Conservation (phyloP, 1,284 basidiomycete genomes). For the Ustilago crameri region DNA sequence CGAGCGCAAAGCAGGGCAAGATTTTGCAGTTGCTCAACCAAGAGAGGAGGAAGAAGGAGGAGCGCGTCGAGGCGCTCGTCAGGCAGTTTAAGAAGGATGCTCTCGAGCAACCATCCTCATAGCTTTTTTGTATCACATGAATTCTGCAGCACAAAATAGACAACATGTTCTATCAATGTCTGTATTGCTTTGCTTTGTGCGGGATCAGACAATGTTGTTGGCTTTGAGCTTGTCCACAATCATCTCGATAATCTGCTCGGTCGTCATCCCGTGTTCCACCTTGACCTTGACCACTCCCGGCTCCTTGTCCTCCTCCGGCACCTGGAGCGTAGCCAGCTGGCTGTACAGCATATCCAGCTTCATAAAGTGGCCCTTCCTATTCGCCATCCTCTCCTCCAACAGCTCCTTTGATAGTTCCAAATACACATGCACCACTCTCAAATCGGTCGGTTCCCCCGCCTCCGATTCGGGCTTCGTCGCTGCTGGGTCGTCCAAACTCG, state of each 20-base stretch:
- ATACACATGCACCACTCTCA: slow-evolving; percentile 80
- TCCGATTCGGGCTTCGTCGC: slow-evolving; percentile 26
- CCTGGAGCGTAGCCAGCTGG: slow-evolving; percentile 83
- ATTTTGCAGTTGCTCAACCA: slow-evolving; percentile 49
- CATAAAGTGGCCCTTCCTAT: slow-evolving; percentile 86
- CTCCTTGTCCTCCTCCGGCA: slow-evolving; percentile 70
- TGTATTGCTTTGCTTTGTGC: background rate
- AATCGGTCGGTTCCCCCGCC: slow-evolving; percentile 1
- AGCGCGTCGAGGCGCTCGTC: slow-evolving; percentile 38
- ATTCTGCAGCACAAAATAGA: background rate
- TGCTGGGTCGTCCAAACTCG: slow-evolving; percentile 68
- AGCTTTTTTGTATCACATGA: background rate
- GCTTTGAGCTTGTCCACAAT: background rate
- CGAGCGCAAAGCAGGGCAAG: slow-evolving; percentile 55
- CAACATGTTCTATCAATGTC: background rate
- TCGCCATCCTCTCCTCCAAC: slow-evolving; percentile 77
- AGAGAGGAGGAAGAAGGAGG: slow-evolving; percentile 52
- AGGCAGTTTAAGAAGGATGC: slow-evolving; percentile 42
- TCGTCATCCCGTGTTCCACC: slow-evolving; percentile 9
- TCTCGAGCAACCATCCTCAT: background rate
- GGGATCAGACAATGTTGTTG: background rate
- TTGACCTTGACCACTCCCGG: slow-evolving; percentile 16
- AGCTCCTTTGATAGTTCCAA: slow-evolving; percentile 78
- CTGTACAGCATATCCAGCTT: slow-evolving; percentile 86
- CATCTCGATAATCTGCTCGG: slow-evolving; percentile 11